Conservation (phyloP, 2,329 filamentous ascomycete genomes). For the Fusarium devonianum region DNA sequence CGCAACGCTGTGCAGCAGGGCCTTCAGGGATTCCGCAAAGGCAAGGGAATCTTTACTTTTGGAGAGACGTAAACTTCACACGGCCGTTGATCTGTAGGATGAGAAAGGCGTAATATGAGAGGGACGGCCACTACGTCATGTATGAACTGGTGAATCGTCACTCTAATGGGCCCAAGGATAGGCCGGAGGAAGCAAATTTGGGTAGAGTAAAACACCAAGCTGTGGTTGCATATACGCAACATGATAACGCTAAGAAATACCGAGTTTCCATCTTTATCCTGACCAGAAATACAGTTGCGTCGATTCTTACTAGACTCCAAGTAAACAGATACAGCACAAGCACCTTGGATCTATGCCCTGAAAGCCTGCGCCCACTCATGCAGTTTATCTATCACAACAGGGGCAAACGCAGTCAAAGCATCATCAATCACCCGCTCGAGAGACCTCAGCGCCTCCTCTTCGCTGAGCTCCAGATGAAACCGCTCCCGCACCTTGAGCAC, state of each 20-base stretch:
- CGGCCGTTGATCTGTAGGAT: background rate
- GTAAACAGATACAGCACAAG: background rate
- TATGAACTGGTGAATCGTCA: background rate
- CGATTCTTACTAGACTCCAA: constrained; percentile 10
- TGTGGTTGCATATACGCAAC: too few species aligned
- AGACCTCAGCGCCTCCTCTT: constrained; percentile 89
- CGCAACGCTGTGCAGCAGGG: constrained; percentile 81
- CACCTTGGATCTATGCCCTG: constrained; percentile 62
- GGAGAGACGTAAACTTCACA: constrained; percentile 56
- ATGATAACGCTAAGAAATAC: too few species aligned
- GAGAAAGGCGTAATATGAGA: too few species aligned
- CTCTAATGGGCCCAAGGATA: background rate
- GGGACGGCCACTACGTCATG: too few species aligned
- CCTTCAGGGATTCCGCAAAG: constrained; percentile 81
- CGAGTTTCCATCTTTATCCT: too few species aligned
- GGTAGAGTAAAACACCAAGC: too few species aligned
- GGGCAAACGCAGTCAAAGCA: constrained; percentile 86
- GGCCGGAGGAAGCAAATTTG: background rate
- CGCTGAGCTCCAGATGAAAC: constrained; percentile 88
- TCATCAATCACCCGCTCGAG: constrained; percentile 92
- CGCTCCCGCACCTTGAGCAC: constrained; percentile 94
- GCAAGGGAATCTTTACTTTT: constrained; percentile 92
- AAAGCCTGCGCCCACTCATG: constrained; percentile 95
- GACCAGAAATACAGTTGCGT: background rate
- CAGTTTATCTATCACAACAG: constrained; percentile 91